Percentiles rank a stretch among this genome's conserved stretches.
Conservation (phyloP, 1,284 basidiomycete species). For the Irpex sp. region DNA sequence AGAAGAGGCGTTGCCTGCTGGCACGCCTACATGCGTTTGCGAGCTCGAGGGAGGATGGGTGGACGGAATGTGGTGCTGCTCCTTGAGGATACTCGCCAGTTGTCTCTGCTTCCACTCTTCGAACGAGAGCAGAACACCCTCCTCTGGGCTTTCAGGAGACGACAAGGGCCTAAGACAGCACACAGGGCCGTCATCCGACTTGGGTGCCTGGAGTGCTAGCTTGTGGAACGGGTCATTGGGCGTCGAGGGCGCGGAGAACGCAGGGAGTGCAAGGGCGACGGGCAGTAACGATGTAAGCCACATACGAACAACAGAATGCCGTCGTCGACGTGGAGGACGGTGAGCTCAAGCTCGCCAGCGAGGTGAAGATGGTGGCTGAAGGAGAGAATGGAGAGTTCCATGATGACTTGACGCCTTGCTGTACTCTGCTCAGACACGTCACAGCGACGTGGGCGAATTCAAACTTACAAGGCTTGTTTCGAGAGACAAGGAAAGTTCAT, state of each 20-base stretch:
- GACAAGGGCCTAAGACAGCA: slow-evolving; percentile 60
- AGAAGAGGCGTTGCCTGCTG: background rate
- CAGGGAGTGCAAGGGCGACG: slow-evolving; percentile 37
- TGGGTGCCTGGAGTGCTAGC: slow-evolving; percentile 41
- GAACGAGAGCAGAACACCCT: slow-evolving; percentile 72
- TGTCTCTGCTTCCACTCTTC: slow-evolving; percentile 87
- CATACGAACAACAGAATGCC: background rate
- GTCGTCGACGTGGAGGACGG: slow-evolving; percentile 3
- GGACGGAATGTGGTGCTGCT: slow-evolving; percentile 12
- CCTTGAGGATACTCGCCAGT: slow-evolving; percentile 28
- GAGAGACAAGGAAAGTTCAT: background rate
- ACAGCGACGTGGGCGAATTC: background rate
- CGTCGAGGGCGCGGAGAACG: slow-evolving; percentile 36
- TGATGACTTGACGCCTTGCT: background rate
- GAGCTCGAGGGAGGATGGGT: slow-evolving; percentile 15
- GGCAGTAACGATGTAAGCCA: slow-evolving; percentile 26
- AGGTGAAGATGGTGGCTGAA: slow-evolving; percentile 1
- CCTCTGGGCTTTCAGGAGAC: slow-evolving; percentile 45
- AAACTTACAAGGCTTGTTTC: background rate
- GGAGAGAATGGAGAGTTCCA: background rate
- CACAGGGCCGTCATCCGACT: slow-evolving; percentile 48
- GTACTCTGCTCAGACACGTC: slow-evolving; percentile 6
- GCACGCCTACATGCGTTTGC: slow-evolving; percentile 16
- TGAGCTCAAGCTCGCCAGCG: background rate
- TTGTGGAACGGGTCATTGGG: slow-evolving; percentile 56